Conservation (phyloP, 2,329 filamentous ascomycete species). For the Pseudogymnoascus sp. region DNA sequence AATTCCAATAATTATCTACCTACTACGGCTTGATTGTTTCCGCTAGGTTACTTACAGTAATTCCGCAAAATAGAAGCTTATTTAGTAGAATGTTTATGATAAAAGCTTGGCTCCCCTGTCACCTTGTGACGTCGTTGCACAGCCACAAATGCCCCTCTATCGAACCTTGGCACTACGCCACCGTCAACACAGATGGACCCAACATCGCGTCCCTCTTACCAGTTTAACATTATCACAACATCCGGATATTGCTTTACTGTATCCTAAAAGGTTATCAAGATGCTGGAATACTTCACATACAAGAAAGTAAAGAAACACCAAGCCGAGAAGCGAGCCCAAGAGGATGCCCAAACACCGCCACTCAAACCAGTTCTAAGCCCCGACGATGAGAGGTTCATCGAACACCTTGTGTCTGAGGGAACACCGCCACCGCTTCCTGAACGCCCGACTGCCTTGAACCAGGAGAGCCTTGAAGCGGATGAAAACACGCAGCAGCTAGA, state of each 20-base stretch:
- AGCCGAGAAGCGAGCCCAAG: slow-evolving; percentile 36
- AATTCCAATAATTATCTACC: not conserved
- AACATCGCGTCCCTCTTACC: not conserved
- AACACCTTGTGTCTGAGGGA: slow-evolving; percentile 43
- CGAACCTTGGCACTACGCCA: not conserved
- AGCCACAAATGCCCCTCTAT: slow-evolving; percentile 1
- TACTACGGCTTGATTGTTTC: not conserved
- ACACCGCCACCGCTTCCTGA: slow-evolving; percentile 45
- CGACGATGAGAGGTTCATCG: slow-evolving; percentile 52
- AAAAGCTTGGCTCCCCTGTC: slow-evolving; percentile 3
- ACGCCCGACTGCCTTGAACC: slow-evolving; percentile 18
- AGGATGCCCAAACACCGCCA: slow-evolving; percentile 12
- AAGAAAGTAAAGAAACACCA: slow-evolving; percentile 56
- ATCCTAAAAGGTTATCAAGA: slow-evolving; percentile 25
- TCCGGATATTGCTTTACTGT: not conserved
- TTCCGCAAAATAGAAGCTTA: not conserved
- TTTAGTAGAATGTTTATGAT: not conserved
- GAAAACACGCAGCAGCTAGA: slow-evolving; percentile 1
- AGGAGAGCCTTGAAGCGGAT: slow-evolving; percentile 17
- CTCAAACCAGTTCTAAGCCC: slow-evolving; percentile 41
- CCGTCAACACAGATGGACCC: not conserved
- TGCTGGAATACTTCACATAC: slow-evolving; percentile 56
- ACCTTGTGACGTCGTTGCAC: slow-evolving; percentile 8
- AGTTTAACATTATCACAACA: not conserved
- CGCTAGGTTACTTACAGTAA: not conserved